Evolutionary conservation across 2,329 filamentous ascomycete species (phyloP).

Genomic region (Emericellopsis cladophorae): DNA sequence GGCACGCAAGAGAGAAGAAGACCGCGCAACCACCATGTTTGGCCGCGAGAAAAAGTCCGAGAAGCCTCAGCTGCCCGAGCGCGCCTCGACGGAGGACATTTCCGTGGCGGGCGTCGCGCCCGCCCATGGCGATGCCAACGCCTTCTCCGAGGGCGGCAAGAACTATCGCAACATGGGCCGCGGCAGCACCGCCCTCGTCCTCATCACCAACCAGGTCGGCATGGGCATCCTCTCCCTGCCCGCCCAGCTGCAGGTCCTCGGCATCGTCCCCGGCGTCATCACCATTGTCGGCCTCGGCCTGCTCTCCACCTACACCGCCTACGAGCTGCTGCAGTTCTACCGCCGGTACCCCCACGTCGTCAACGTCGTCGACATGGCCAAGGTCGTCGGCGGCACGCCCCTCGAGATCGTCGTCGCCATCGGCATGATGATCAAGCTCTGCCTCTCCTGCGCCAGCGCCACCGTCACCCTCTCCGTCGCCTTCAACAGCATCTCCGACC

Average conservation of each 20-base stretch:
- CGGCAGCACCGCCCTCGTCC: conserved; percentile 18
- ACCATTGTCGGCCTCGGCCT: conserved; percentile 52
- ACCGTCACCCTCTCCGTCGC: conserved; percentile 55
- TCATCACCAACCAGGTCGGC: conserved; percentile 20
- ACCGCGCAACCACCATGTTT: neutral
- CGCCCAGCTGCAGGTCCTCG: conserved; percentile 55
- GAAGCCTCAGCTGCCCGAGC: neutral
- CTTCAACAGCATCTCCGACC: conserved; percentile 53
- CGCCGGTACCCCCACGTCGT: conserved; percentile 54
- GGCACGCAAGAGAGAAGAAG: no score
- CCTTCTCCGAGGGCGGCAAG: conserved; percentile 8
- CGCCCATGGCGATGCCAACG: neutral
- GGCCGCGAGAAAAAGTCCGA: neutral
- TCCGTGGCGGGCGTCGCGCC: neutral
- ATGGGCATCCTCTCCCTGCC: conserved; percentile 53
- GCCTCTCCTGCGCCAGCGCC: conserved; percentile 56
- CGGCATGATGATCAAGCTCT: conserved; percentile 62
- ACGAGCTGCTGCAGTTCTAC: conserved; percentile 49
- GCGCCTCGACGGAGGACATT: neutral
- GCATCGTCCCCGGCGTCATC: conserved; percentile 55
- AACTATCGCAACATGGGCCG: conserved; percentile 19
- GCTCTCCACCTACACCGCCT: conserved; percentile 48
- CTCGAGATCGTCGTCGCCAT: conserved; percentile 23
- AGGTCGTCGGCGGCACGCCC: conserved; percentile 27
- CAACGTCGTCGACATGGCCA: conserved; percentile 59